Conservation (phyloP, 202 grass and related monocot genomes). For the Eragrostis tef region DNA sequence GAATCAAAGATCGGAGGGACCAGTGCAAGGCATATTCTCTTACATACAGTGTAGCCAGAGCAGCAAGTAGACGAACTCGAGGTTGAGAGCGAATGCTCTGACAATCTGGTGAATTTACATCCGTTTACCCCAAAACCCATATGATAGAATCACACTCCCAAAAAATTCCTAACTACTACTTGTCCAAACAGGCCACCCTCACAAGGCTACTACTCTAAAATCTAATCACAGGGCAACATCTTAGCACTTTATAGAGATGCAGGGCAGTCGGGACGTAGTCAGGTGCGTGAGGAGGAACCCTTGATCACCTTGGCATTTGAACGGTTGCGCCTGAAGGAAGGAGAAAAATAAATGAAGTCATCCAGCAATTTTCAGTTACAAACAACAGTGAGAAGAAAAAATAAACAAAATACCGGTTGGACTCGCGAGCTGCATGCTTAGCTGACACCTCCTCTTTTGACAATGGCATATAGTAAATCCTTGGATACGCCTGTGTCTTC, state of each 20-base stretch:
- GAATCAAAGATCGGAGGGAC: neutral
- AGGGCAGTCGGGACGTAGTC: neutral
- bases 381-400: slow-evolving; percentile 29
- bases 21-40: neutral
- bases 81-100: neutral
- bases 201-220: neutral
- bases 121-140: neutral
- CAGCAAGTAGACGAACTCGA: neutral
- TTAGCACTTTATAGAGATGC: slow-evolving; percentile 11
- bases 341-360: neutral
- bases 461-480: slow-evolving; percentile 81
- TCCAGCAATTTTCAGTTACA: neutral
- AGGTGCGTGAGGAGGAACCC: neutral
- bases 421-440: slow-evolving; percentile 59
- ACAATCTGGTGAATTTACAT: neutral
- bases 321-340: neutral
- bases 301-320: neutral
- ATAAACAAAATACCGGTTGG: slow-evolving; percentile 16
- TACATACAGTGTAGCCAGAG: neutral
- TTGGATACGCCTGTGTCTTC: slow-evolving; percentile 67
- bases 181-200: neutral
- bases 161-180: neutral
- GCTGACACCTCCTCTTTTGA: slow-evolving; percentile 64
- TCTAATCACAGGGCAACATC: neutral
- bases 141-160: neutral